Evolutionary conservation across 2,329 filamentous ascomycete genomes (phyloP), one percentile per base, ranked within the genome.

Genomic region (Nakataea oryzae): DNA sequence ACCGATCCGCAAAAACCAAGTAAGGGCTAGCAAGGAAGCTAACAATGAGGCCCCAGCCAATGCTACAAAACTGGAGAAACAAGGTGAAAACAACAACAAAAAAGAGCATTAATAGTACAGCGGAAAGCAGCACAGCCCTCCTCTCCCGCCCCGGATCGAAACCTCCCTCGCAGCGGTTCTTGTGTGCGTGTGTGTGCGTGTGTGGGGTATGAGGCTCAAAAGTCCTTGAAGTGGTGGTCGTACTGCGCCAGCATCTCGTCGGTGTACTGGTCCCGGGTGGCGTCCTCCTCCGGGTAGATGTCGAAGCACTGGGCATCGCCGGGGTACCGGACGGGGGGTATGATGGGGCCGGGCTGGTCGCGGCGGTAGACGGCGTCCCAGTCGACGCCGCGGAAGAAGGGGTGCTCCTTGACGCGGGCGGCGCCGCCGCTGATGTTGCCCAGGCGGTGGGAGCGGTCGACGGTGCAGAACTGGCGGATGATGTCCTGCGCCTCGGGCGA

Each of bases 221-320:
- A 93, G 65, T 89, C 87, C 64, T 80, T 79, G 72, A 93, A 93
- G 68, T 80, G 84, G 60, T 80, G 76, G 62, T 93, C 90, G 73
- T 90, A 92, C 74, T 85, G 85, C 57, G 79, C 77, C 41, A 79
- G 79, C 80, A 91, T 79, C 57, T 91, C 88, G 55, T 84, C 80
- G 3, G 86, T 89, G 69, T 92, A 93, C 62, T 78, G 75, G 54
- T 89, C 86, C 62, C 82, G 78, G 58, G 81, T 80, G 61, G 79
- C 83, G 63, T 88, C 85, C 70, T 92, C 88, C 64, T 91, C 88
- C n/a, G 90, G 88, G 69, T 93, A 95, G 55, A 87, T 81, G 69
- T 93, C 90, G 69, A 93, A 95, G 72, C 91, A 93, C 70, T 89
- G 82, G 24, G 90, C 87, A 70, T 93, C 90, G 34, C 88, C 89